A percentile compares a stretch with the other conserved stretches of the same genome.
Conservation (phyloP, 177 flowering plant genomes). For the Vitis hybrid region DNA sequence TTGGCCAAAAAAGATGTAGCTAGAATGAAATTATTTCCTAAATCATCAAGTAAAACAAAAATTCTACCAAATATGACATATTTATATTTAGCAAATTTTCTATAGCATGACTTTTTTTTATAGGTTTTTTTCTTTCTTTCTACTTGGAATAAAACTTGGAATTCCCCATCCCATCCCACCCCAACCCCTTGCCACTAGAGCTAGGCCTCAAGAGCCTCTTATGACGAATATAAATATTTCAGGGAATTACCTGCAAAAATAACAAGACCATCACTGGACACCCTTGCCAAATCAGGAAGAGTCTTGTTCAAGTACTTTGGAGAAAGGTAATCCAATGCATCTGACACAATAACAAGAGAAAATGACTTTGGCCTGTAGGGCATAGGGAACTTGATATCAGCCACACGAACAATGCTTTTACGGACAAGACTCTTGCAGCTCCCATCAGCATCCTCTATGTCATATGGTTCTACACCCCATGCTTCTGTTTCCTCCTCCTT, state of each 20-base stretch:
- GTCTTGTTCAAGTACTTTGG: conserved; percentile 87
- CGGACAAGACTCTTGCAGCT: conserved; percentile 66
- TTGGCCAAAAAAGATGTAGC: background rate
- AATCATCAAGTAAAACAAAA: background rate
- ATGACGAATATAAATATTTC: background rate
- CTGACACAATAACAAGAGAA: conserved; percentile 79
- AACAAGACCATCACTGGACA: conserved; percentile 72
- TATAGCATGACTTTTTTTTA: too few relatives aligned
- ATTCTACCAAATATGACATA: too few relatives aligned
- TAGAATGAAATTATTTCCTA: background rate
- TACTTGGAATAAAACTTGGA: too few relatives aligned
- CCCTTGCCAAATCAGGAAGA: conserved; percentile 82
- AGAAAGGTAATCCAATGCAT: conserved; percentile 86
- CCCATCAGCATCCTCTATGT: conserved; percentile 71
- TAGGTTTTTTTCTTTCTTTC: too few relatives aligned
- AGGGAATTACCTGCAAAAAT: conserved; percentile 66
- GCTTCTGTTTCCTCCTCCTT: conserved; percentile 85
- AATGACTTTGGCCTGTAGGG: conserved; percentile 81
- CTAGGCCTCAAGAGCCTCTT: too few relatives aligned
- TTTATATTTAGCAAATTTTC: too few relatives aligned
- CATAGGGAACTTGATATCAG: conserved; percentile 83
- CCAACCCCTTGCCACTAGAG: too few relatives aligned
- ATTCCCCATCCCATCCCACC: too few relatives aligned
- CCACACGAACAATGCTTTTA: conserved; percentile 83
- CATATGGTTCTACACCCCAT: conserved; percentile 94